These are phyloP conservation scores for Brassica rapa DNA, from an alignment of 345 rosid species.

Conservation along the genomic window DNA sequence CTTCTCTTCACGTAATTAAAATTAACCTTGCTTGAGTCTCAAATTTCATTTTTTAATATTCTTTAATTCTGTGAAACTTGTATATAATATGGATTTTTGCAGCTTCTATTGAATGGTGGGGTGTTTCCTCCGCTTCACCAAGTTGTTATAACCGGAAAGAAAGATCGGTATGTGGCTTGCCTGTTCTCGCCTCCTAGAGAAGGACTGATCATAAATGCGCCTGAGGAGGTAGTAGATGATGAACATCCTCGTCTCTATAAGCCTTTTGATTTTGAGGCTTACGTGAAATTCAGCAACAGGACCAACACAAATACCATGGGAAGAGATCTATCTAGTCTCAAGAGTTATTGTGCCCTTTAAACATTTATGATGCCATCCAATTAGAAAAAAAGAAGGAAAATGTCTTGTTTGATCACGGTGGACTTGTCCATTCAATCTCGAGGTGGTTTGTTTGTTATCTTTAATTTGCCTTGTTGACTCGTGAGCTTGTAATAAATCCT, in stretches of 20 bases:
- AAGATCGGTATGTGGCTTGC: slow-evolving; percentile 30
- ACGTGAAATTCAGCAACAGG: slow-evolving; percentile 3
- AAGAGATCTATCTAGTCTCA: slow-evolving; percentile 16
- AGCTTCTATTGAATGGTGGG: slow-evolving; percentile 42
- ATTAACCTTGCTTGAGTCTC: slow-evolving; percentile 7
- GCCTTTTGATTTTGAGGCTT: slow-evolving; percentile 35
- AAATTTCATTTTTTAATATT: not conserved
- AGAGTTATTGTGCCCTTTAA: slow-evolving; percentile 41
- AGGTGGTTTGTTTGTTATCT: not conserved
- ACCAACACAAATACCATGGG: not conserved
- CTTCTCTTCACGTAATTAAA: slow-evolving; percentile 44
- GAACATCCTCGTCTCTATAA: slow-evolving; percentile 36
- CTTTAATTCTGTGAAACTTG: not conserved
- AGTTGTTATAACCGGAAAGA: slow-evolving; percentile 33
- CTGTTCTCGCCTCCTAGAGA: slow-evolving; percentile 30
- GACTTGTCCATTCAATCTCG: not conserved
- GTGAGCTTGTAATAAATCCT: not conserved
- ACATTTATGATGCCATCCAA: not conserved
- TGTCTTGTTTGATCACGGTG: not conserved
- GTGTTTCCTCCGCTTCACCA: slow-evolving; percentile 35
- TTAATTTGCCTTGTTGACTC: not conserved
- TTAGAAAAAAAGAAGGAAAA: not conserved
- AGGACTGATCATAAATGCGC: slow-evolving; percentile 23
- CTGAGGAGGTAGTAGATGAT: slow-evolving; percentile 27
- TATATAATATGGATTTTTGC: not conserved